Evolutionary conservation across 1,284 basidiomycete genomes (phyloP).

Genomic region (Peniophora sp.): DNA sequence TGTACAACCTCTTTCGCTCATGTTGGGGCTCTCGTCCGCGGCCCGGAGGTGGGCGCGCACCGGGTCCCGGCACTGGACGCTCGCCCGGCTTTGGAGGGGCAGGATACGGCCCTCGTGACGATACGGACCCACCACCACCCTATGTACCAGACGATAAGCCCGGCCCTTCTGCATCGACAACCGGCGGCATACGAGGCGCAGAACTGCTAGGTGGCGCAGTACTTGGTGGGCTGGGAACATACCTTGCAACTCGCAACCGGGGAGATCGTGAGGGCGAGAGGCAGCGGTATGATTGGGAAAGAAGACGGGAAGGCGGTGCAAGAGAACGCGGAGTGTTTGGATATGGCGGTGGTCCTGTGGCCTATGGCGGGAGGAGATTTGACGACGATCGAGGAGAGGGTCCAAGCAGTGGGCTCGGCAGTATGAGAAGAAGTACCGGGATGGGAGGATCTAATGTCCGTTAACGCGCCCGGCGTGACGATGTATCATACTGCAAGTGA

Average conservation of each 20-base stretch:
- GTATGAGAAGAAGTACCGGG: conserved; percentile 61
- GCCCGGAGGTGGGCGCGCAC: conserved; percentile 16
- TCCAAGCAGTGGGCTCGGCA: conserved; percentile 48
- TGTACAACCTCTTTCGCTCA: conserved; percentile 50
- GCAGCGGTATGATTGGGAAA: conserved; percentile 48
- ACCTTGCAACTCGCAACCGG: conserved; percentile 37
- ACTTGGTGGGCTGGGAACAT: conserved; percentile 58
- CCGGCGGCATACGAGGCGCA: conserved; percentile 31
- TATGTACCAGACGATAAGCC: conserved; percentile 46
- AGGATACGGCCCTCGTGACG: conserved; percentile 36
- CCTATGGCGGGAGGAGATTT: conserved; percentile 14
- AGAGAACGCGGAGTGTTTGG: conserved; percentile 15
- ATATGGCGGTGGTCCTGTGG: conserved; percentile 17
- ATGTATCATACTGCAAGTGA: too few relatives aligned
- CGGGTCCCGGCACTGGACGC: conserved; percentile 22
- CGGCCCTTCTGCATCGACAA: conserved; percentile 14
- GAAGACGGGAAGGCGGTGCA: conserved; percentile 19
- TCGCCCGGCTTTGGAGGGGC: conserved; percentile 34
- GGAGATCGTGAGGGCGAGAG: conserved; percentile 12
- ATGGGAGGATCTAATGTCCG: conserved; percentile 61
- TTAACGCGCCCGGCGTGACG: too few relatives aligned
- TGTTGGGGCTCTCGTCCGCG: conserved; percentile 31
- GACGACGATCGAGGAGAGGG: conserved; percentile 60
- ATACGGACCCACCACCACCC: conserved; percentile 54
- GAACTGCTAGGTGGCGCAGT: conserved; percentile 80